Evolutionary conservation across 2,329 filamentous ascomycete genomes (phyloP), one percentile per base, ranked within the genome.

Genomic region (Fusarium pseudocircinatum): DNA sequence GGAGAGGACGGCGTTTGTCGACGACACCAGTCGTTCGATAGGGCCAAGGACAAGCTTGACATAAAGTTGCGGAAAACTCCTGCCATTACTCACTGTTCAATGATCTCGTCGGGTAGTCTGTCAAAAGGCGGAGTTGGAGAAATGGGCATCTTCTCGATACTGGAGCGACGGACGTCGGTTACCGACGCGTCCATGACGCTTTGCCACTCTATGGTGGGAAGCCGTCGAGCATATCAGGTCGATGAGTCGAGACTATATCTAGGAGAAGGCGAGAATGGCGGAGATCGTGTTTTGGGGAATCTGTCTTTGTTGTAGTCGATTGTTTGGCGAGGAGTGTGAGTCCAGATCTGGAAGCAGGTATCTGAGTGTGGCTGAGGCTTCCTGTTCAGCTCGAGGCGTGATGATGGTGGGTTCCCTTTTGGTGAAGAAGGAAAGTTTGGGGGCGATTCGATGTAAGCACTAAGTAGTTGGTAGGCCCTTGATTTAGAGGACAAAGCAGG

Each of bases 91-190:
- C 82, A 93, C 91, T 92, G 89, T 78, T 92, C 84, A 75, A 93
- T 92, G 67, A 93, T 93, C 80, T 93, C 91, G 80, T 91, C 89
- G 11, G 91, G 91, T 16, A 93, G 84, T 50, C 83, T 85, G 40
- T 87, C 84, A 74, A 92, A 89, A 39, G 86, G 84, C 36, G 78
- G 75, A 69, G 80, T 59, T 64, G 79, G 59, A 64, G 60, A 42
- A 47, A 79, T 64, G 42, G 78, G 78, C 74, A 73, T 70, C 74
- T 82, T 82, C 60, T 81, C 79, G 75, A 79, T 81, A 73, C 80
- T 81, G 43, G 79, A 78, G 65, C 79, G 80, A 73, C 78, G 80
- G 58, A 76, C 69, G 68, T 78, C 75, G 59, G 67, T 68, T 46
- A 70, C 67, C 68, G 73, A 64, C 70, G 76, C 72, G 77, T 80